Conservation (phyloP, 345 rosid genomes). For the Euphorbia peplus region DNA sequence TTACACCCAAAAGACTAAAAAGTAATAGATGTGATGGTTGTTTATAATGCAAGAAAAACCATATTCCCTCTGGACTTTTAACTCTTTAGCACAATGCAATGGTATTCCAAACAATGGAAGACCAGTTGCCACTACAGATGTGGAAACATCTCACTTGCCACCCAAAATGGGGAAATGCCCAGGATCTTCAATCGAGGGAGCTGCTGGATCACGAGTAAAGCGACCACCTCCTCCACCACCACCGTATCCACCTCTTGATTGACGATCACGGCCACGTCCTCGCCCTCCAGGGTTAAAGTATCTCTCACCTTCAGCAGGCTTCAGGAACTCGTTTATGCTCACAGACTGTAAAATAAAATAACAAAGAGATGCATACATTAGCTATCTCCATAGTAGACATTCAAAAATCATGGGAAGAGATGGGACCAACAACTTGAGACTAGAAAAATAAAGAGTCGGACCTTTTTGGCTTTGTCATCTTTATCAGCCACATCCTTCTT, state of each 20-base stretch:
- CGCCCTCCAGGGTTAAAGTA: constrained; percentile 48
- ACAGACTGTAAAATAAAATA: constrained; percentile 53
- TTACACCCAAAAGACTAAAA: constrained; percentile 39
- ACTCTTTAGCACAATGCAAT: constrained; percentile 21
- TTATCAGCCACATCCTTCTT: constrained; percentile 84
- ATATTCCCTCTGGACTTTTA: constrained; percentile 25
- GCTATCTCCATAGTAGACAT: too few species aligned
- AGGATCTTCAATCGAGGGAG: constrained; percentile 72
- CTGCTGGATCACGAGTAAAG: constrained; percentile 31
- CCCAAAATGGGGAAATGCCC: constrained; percentile 92
- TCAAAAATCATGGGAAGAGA: not conserved
- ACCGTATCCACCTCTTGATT: constrained; percentile 53
- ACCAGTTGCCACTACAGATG: constrained; percentile 7
- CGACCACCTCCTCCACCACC: constrained; percentile 33
- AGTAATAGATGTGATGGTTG: constrained; percentile 19
- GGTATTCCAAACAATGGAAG: constrained; percentile 17
- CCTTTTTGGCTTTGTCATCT: constrained; percentile 92
- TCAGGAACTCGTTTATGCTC: constrained; percentile 89
- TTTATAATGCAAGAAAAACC: constrained; percentile 29
- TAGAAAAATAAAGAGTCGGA: constrained; percentile 8
- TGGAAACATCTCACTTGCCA: constrained; percentile 56
- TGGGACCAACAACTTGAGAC: not conserved
- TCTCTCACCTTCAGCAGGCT: constrained; percentile 88
- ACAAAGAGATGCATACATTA: not conserved
- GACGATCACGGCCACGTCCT: constrained; percentile 72